Evolutionary conservation across 2,329 filamentous ascomycete species (phyloP), one percentile per base, ranked within the genome.

Genomic region (Rutstroemia sp.): DNA sequence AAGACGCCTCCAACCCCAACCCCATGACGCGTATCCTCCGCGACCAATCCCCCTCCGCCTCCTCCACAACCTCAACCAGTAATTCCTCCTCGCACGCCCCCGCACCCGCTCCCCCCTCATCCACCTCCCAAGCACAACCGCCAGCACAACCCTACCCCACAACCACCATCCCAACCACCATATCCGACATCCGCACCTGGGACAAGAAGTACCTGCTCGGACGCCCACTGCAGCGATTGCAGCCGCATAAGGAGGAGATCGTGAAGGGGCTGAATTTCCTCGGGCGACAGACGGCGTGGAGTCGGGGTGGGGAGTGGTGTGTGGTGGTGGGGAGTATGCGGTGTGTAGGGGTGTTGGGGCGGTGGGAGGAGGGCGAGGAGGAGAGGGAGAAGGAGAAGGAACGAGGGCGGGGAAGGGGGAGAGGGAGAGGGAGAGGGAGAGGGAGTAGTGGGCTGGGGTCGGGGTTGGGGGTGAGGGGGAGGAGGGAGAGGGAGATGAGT

Each of bases 261-360:
- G 56, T 67, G 0, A 62, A 54, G 38, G 57, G 57, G 12, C 27
- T 64, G 5, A 48, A 21, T 0, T 65, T 66, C 47, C 56, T 59
- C n/a, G 68, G 67, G 1, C 54, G 68, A 23, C 62, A 66, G 27
- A 50, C 64, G 6, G 66, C 63, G 2, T 70, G 68, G 68, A 70
- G 68, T 60, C 34, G 5, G 4, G 62, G 62, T 37, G 67, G 67
- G 8, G 54, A 58, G 44, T 68, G 64, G 63, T 68, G 66, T 61
- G 66, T 68, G 23, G 66, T 65, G 7, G 66, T 63, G 7, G 68
- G 67, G 44, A 67, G 65, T 45, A 48, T 37, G 25, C 62, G 65
- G 8, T 50, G 62, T 7, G 54, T 68, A 55, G 65, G 56, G 4
- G 23, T 67, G 14, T 59, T 68, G 25, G 56, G 54, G 27, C 42